These are phyloP conservation scores for Myxozyma lipomycoides DNA, from an alignment of 805 yeast species.

Conservation along the genomic window DNA sequence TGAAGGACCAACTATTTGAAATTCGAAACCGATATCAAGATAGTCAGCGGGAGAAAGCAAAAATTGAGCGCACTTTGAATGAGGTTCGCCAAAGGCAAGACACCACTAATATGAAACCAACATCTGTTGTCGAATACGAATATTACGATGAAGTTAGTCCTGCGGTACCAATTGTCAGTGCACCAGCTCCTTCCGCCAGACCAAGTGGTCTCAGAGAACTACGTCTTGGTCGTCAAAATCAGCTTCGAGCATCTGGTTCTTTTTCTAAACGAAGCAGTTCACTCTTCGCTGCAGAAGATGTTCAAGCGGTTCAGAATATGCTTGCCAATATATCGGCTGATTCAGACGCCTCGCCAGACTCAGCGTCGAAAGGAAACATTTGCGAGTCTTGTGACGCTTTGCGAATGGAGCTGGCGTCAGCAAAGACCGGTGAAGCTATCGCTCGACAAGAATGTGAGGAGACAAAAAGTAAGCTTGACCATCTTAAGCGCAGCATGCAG, in stretches of 20 bases:
- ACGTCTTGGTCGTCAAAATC: constrained; percentile 24
- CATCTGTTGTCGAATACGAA: constrained; percentile 13
- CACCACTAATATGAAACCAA: background rate
- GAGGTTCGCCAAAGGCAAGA: constrained; percentile 24
- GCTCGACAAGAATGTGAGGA: constrained; percentile 35
- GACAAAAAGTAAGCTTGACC: constrained; percentile 28
- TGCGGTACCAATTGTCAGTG: background rate
- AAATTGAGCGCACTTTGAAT: constrained; percentile 19
- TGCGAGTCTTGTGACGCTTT: constrained; percentile 33
- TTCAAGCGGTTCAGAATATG: background rate
- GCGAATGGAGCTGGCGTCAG: constrained; percentile 33
- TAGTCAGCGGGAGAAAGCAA: constrained; percentile 16
- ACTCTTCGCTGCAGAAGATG: constrained; percentile 14
- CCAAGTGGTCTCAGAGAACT: constrained; percentile 21
- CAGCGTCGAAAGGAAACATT: background rate
- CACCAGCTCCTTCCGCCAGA: background rate
- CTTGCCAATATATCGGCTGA: background rate
- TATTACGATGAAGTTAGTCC: constrained; percentile 14
- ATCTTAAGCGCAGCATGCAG: constrained; percentile 6
- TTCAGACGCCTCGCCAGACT: background rate
- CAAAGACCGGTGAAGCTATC: constrained; percentile 33
- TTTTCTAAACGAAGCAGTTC: constrained; percentile 25
- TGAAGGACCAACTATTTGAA: constrained; percentile 26
- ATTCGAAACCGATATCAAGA: constrained; percentile 22
- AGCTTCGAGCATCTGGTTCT: constrained; percentile 3